A percentile compares a stretch with the other conserved stretches of the same genome.
These are phyloP conservation scores for Clarkia xantiana DNA, from an alignment of 345 rosid genomes.

Conservation along the genomic window DNA sequence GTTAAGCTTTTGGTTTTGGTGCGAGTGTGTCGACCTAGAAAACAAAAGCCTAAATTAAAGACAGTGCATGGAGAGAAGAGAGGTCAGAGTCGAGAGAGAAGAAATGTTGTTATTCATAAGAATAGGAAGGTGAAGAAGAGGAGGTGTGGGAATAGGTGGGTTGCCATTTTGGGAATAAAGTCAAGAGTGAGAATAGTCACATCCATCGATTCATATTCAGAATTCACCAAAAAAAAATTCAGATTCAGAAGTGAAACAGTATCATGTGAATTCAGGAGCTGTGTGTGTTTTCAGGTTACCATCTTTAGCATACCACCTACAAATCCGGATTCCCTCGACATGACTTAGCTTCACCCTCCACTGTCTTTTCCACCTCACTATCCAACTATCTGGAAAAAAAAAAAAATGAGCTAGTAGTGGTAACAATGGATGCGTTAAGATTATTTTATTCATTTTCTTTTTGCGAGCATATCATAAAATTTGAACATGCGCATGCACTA, in stretches of 20 bases:
- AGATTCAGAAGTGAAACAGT: conserved; percentile 6
- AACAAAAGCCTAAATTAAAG: too few relatives aligned
- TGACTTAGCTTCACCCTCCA: conserved; percentile 27
- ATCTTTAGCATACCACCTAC: conserved; percentile 64
- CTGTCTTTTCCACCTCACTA: conserved; percentile 22
- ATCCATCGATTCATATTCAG: background rate
- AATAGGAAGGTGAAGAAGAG: conserved; percentile 36
- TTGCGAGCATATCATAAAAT: too few relatives aligned
- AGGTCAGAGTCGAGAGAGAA: too few relatives aligned
- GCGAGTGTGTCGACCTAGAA: too few relatives aligned
- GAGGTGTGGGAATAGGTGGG: conserved; percentile 24
- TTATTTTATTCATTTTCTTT: too few relatives aligned
- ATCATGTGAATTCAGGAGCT: conserved; percentile 41
- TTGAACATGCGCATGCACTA: too few relatives aligned
- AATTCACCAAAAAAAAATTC: background rate
- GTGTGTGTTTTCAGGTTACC: conserved; percentile 66
- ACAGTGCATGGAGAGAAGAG: conserved; percentile 20
- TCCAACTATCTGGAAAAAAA: too few relatives aligned
- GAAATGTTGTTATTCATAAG: conserved; percentile 53
- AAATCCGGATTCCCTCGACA: conserved; percentile 43
- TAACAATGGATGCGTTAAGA: too few relatives aligned
- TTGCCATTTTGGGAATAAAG: conserved; percentile 31
- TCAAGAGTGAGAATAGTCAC: conserved; percentile 49
- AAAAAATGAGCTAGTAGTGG: too few relatives aligned
- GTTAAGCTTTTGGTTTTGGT: too few relatives aligned